Percentiles rank a stretch among this genome's conserved stretches.
phyloP scores from a whole-genome alignment of 2,329 filamentous ascomycete species.

The Scopulariopsis brevicaulis region DNA sequence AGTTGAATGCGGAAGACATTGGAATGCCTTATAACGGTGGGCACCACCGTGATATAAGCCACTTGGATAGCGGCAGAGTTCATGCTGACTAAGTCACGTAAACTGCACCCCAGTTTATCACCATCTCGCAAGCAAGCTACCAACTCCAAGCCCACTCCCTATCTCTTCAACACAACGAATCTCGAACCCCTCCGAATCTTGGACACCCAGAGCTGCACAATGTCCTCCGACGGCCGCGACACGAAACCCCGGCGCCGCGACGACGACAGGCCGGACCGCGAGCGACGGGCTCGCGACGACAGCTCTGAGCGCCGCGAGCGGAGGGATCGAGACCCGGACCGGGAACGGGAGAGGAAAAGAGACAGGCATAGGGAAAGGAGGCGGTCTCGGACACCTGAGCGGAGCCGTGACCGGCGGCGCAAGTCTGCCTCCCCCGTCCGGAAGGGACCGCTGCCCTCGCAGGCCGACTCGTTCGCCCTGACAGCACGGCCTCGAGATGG shows the following conservation, averaged over 20 bases:
- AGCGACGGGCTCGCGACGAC: neutral
- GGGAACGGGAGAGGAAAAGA: neutral
- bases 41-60: neutral
- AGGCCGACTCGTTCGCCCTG: constrained; percentile 47
- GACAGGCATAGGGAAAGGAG: neutral
- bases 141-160: neutral
- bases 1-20: too few species aligned
- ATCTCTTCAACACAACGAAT: neutral
- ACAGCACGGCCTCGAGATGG: constrained; percentile 12
- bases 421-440: constrained; percentile 7
- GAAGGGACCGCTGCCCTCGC: constrained; percentile 45
- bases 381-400: neutral
- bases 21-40: too few species aligned
- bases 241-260: neutral
- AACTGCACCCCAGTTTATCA: neutral
- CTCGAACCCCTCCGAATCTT: neutral
- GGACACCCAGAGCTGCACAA: neutral
- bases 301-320: neutral
- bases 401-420: constrained; percentile 5
- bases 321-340: neutral
- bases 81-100: neutral
- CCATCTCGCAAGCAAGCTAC: neutral
- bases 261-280: neutral
- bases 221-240: neutral
- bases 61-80: neutral